Evolutionary conservation across 2,329 filamentous ascomycete species (phyloP), one percentile per base, ranked within the genome.

Genomic region (Tolypocladium nubicola): DNA sequence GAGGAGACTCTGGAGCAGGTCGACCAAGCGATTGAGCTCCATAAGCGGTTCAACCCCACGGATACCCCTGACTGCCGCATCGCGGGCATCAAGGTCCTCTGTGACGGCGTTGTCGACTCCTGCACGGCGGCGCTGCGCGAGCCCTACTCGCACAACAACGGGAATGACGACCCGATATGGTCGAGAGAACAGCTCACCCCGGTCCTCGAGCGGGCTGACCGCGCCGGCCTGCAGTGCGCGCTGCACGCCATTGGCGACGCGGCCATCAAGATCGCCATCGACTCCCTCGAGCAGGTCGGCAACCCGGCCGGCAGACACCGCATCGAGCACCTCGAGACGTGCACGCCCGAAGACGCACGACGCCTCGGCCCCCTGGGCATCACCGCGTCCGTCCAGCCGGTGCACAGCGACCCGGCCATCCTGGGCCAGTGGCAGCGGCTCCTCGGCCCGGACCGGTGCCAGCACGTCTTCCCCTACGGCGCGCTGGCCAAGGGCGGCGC

Each of bases 211-310:
- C 74, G 73, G 39, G 83, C 83, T 2, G 75, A 77, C 43, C 72
- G 71, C 5, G 77, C 75, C 1, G 77, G 78, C 0, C 64, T 87
- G 37, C 83, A 87, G 65, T 78, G 81, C 56, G 83, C 83, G 0
- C 71, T 86, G 8, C 83, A 86, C 65, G 83, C 83, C 37, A 86
- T 86, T 59, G 83, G 83, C 37, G 83, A 86, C 60, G 73, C 73
- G 11, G 81, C 84, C 4, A 75, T 85, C 21, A 73, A 70, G 30
- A 77, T 78, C 61, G 82, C 81, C 6, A 74, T 86, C 53, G 79
- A 86, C 61, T 73, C 75, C 0, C 72, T 86, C 47, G 47, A 50
- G 47, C 26, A 69, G 65, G 62, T 66, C 68, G 70, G 68, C 1
- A 71, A 65, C 59, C 73, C 77, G 0, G 73, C 71, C 2, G 73